Base-by-base conservation (phyloP, 2,329 filamentous ascomycete genomes). In the Ceratocystis harringtonii region DNA sequence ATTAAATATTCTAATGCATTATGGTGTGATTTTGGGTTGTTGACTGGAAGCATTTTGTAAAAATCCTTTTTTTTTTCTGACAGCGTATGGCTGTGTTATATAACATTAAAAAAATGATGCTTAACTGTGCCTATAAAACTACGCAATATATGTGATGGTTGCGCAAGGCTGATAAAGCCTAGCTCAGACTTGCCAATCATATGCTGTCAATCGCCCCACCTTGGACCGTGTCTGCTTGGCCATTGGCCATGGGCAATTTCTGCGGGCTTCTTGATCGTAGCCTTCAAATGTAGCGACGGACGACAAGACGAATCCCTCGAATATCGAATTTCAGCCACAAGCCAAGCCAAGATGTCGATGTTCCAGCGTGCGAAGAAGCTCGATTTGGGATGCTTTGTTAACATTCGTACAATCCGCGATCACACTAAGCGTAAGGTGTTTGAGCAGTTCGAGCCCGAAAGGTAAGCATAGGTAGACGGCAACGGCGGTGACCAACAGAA, bases 341-440 rank as follows among this genome's bases (percentile, higher is more conserved):
- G 22, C n/a, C 5, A 70, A 70, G 69, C 75, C 79, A 83, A 70
- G 69, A 90, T 90, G 86, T 87, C 89, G 61, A 89, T 92, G 79
- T 96, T 96, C 77, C 66, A 67, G 63, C 82, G 91, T 71, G 81
- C 91, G 41, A 95, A 95, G 78, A 92, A 86, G 80, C 85, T 96
- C 71, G 91, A 97, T 71, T 78, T 97, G 70, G 86, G 88, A 74
- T 90, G 90, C 74, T 96, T 89, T 73, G 76, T 95, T 78, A 96
- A 96, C 73, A 84, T 87, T 74, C 87, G 87, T 70, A 83, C 89
- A 70, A 88, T 99, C 74, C 90, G 94, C 72, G 94, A 99, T 76
- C 90, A 97, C 78, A 92, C 91, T 65, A 99, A 97, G 84, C 88
- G 94, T 72, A 92, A 95, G 78, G 89, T 91, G 67, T 96, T 92